Evolutionary conservation across 306 rosid species (phyloP).

Genomic region (Vigna hirtella): DNA sequence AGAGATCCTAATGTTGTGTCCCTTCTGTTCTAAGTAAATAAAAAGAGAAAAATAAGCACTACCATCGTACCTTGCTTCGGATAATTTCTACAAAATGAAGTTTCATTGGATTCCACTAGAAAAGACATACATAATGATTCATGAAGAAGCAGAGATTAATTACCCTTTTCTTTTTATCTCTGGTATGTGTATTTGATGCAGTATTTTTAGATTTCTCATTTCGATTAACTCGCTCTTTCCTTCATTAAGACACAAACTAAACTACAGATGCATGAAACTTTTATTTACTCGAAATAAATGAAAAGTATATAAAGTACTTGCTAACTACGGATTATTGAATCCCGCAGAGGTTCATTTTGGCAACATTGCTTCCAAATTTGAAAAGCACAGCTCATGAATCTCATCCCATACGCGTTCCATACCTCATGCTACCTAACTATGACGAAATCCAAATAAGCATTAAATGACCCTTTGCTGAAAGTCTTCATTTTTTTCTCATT

Average conservation of each 20-base stretch:
- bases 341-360: slow-evolving; percentile 34
- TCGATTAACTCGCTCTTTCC: not conserved
- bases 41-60: not conserved
- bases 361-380: slow-evolving; percentile 39
- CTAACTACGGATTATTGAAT: slow-evolving; percentile 29
- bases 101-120: slow-evolving; percentile 62
- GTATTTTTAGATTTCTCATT: slow-evolving; percentile 33
- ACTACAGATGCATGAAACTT: not conserved
- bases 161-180: not conserved
- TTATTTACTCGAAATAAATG: slow-evolving; percentile 25
- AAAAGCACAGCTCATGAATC: slow-evolving; percentile 36
- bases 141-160: slow-evolving; percentile 22
- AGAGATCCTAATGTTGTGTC: slow-evolving; percentile 15
- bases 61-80: not conserved
- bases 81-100: slow-evolving; percentile 34
- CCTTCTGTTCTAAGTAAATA: not conserved
- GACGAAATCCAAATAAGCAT: slow-evolving; percentile 41
- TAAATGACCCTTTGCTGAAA: slow-evolving; percentile 27
- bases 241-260: slow-evolving; percentile 14
- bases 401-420: slow-evolving; percentile 45
- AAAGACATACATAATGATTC: slow-evolving; percentile 12
- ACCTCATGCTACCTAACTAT: slow-evolving; percentile 42
- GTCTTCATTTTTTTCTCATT: not conserved
- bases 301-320: slow-evolving; percentile 5
- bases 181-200: not conserved